Base-by-base conservation (phyloP, 257 asterid genomes). In the Salvia miltiorrhiza region DNA sequence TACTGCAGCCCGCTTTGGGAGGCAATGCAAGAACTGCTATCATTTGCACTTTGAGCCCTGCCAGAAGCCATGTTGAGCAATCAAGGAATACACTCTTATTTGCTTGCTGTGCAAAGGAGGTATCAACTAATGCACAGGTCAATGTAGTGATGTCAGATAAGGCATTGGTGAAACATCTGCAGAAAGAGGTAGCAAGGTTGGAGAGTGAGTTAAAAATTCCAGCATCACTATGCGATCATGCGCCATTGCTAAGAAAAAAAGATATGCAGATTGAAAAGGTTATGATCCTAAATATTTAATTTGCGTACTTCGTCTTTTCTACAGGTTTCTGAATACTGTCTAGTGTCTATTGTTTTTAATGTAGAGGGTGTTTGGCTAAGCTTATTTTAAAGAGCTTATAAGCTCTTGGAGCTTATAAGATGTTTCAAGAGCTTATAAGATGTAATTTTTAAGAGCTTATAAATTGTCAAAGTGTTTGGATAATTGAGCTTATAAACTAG, bases 81-180 rank as follows among this genome's bases (percentile, higher is more conserved):
- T 91, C 99, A 54, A 76, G 97, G 77, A 94, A 94, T 74, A 91
- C 99, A 19, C 99, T 94, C 68, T 75, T 94, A 74, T 94, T 94
- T 78, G 99, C 99, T 65, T 63, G 85, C 73, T 94, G 97, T 71
- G 99, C 99, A 50, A 94, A 94, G 82, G 97, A 94, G 85, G 97
- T 94, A 67, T 79, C 92, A 53, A 94, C 99, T 57, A 94, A 91
- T 75, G 99, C 99, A 63, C 91, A 87, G 78, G 99, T 94, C 86
- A 94, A 94, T 65, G 97, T 94, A 20, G 97, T 94, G 78, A 85
- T 94, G 97, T 91, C 99, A 79, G 99, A 91, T 78, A 94, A 91
- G 83, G 97, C 97, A 71, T 78, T 94, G 90, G 99, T 94, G 84
- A 94, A 94, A 78, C 97, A 94, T 62, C 88, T 94, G 77, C 99